A percentile compares a stretch with the other conserved stretches of the same genome.
phyloP scores from a whole-genome alignment of 1,284 basidiomycete species.

The Ceratobasidium sp. region DNA sequence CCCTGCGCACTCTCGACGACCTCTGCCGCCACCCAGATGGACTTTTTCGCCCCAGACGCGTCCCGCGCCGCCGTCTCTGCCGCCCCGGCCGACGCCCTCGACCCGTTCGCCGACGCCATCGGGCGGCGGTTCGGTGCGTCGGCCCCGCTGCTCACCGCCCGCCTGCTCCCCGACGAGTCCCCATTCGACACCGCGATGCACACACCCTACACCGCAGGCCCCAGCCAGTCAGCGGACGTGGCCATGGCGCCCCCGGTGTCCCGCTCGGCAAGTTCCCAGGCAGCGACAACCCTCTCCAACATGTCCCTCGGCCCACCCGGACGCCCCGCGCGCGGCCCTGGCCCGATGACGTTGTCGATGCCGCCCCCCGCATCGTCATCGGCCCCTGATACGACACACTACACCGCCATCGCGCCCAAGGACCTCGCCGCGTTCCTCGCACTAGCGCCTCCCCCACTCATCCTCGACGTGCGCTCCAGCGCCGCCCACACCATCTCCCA shows the following conservation, averaged over 20 bases:
- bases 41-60: conserved; percentile 31
- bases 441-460: conserved; percentile 55
- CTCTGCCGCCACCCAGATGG: background rate
- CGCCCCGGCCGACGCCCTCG: background rate
- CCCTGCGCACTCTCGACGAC: no score
- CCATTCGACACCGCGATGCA: conserved; percentile 6
- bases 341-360: background rate
- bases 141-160: conserved; percentile 30
- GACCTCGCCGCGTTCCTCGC: conserved; percentile 3
- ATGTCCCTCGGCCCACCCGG: conserved; percentile 10
- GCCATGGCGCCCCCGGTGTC: background rate
- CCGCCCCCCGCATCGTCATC: background rate
- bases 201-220: background rate
- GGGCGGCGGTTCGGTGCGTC: conserved; percentile 27
- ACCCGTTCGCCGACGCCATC: conserved; percentile 40
- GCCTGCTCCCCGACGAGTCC: conserved; percentile 23
- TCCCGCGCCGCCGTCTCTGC: conserved; percentile 11
- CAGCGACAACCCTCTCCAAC: conserved; percentile 7
- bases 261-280: conserved; percentile 16
- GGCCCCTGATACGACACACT: background rate
- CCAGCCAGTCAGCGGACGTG: background rate
- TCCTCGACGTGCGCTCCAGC: conserved; percentile 91
- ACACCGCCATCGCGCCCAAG: conserved; percentile 18
- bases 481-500: conserved; percentile 75
- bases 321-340: background rate